A percentile compares a stretch with the other conserved stretches of the same genome.
Conservation (phyloP, 805 yeast genomes). For the Kuraishia molischiana region DNA sequence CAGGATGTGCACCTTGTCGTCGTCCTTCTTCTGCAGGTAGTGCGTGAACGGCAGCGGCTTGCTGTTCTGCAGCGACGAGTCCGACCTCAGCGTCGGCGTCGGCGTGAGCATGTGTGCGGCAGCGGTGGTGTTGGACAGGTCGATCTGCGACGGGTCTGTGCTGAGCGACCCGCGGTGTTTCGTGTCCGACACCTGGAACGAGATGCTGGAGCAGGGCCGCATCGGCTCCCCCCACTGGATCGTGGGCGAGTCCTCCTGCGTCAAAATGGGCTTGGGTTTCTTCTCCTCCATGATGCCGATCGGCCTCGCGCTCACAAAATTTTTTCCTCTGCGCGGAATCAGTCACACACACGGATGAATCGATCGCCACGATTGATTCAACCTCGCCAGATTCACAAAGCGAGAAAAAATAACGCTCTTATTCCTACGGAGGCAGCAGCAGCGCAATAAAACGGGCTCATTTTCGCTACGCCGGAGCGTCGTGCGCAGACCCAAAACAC, state of each 20-base stretch:
- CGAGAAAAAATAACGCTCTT: not conserved
- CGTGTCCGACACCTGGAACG: slow-evolving; percentile 37
- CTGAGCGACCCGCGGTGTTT: slow-evolving; percentile 52
- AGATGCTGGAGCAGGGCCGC: slow-evolving; percentile 20
- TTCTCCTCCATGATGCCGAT: not conserved
- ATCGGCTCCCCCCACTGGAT: slow-evolving; percentile 1
- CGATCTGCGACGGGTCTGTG: slow-evolving; percentile 35
- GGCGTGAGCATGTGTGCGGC: not conserved
- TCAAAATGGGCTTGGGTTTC: not conserved
- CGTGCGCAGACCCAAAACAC: too few species aligned
- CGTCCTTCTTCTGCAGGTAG: slow-evolving; percentile 64
- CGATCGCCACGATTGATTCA: not conserved
- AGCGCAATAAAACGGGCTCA: too few species aligned
- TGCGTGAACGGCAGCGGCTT: slow-evolving; percentile 57
- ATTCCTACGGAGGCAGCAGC: not conserved
- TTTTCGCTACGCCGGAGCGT: too few species aligned
- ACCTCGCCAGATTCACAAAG: not conserved
- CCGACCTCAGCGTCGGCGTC: not conserved
- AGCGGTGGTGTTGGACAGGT: slow-evolving; percentile 1
- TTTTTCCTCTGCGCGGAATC: not conserved
- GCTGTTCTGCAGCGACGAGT: slow-evolving; percentile 15
- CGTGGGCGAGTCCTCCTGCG: not conserved
- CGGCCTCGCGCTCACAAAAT: not conserved
- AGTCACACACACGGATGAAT: not conserved
- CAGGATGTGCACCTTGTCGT: slow-evolving; percentile 77